Base-by-base conservation (phyloP, 352 stramenopile genomes). In the Aphanomyces stellatus region DNA sequence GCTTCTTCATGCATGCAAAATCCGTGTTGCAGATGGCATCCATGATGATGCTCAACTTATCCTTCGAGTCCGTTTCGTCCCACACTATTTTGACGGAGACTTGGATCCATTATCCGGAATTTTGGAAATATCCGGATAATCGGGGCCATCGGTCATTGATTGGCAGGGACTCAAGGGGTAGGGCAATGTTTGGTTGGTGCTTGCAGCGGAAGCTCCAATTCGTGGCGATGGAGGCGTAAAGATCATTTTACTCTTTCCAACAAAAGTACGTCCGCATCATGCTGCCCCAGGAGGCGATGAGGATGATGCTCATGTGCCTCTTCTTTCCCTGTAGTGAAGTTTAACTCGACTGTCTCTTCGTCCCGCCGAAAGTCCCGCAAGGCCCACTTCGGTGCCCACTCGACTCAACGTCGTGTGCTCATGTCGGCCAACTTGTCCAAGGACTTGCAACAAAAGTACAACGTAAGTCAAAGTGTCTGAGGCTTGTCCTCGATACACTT, bases 391-490 rank as follows among this genome's bases (percentile, higher is more conserved):
- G 82, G 85, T 71, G 91, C 97, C 64, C 93, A 98, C 81, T 99
- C 95, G 76, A 96, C 94, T 68, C 86, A 91, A 62, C 92, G 97
- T 72, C 86, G 96, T 76, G 94, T 96, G 75, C 79, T 99, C 60
- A 99, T 99, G 97, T 98, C 88, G 72, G 91, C 96, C 63, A 91
- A 91, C 74, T 84, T 99, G 69, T 98, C 90, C 71, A 99, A 99
- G 93, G 97, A 99, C 80, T 84, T 99, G 62, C 96, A 98, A 85
- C 95, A 96, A 73, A 98, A 99, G 91, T 98, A 99, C 83, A 98
- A 98, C 87, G 97, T 98, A 93, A 95, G 88, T 95, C 88, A 90
- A 80, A 89, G 74, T 64, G 62, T 53, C 41, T 10, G 19, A 53
- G n/a, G 55, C 4, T 24, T 31, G n/a, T 27, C 41, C 69, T 63